Evolutionary conservation across 805 yeast species (phyloP), one percentile per base, ranked within the genome.

Genomic region (Scheffersomyces coipomensis): DNA sequence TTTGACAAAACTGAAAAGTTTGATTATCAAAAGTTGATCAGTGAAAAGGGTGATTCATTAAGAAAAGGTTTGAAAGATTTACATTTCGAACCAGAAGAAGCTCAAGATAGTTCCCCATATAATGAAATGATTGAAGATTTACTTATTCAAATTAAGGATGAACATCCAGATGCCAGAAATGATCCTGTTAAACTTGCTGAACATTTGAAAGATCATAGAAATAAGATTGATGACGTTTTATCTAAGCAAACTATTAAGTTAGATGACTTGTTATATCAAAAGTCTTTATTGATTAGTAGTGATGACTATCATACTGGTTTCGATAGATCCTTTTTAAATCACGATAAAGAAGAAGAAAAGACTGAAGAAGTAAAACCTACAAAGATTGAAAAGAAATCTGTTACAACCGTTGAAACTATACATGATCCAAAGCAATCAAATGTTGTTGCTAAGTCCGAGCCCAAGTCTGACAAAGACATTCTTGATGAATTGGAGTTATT

Each of bases 251-350:
- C 75, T 18, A 76, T 77, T 37, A 88, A 86, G 58, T 67, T 89
- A 47, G 79, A 75, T 29, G 78, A 77, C 24, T 69, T 93, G 39
- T 72, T 78, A 49, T 74, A 78, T 48, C 96, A 90, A 53, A 85
- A 86, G 54, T 71, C 79, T 10, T 55, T 70, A 34, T 85, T 87
- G 56, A 90, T 93, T 47, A 82, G 95, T 2, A 83, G 93, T 37
- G 98, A 90, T 12, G 99, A 91, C 62, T 75, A 89, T 29, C 93
- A 81, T 50, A 88, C 93, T 11, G 98, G 97, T 0, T 93, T 88
- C 71, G 95, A 91, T 57, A 79, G 86, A 31, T 84, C 96, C 0
- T 78, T 87, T 48, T 60, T 88, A 56, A 88, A 88, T 60, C 85
- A 81, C 49, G 67, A 63, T n/a, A 52, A 55, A 4, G 65, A 48